These are phyloP conservation scores for Thelonectria olida DNA, from an alignment of 2,329 filamentous ascomycete genomes.

Conservation along the genomic window DNA sequence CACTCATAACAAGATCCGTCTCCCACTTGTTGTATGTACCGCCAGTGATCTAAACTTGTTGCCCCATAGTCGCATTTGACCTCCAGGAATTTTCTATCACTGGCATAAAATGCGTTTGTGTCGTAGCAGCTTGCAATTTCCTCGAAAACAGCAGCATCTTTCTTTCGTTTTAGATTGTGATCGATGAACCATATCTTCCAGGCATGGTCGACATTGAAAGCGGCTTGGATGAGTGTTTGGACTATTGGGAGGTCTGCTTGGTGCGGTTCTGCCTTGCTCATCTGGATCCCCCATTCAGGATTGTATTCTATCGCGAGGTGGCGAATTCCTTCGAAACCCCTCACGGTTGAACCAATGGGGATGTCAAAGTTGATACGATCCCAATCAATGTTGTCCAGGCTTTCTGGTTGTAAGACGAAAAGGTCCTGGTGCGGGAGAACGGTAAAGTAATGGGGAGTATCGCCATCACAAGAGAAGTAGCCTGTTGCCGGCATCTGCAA, in stretches of 20 bases:
- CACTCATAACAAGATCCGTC: neutral
- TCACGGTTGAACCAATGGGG: neutral
- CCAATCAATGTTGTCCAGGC: neutral
- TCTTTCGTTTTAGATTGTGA: slow-evolving; percentile 7
- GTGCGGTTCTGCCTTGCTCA: neutral
- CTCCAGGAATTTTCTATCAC: slow-evolving; percentile 14
- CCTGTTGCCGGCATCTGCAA: neutral
- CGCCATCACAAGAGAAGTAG: neutral
- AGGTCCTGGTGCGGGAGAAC: slow-evolving; percentile 9
- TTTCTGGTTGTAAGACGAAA: slow-evolving; percentile 10
- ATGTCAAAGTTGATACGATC: neutral
- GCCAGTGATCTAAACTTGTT: neutral
- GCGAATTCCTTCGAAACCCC: accelerated
- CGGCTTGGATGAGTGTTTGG: neutral
- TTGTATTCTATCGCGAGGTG: slow-evolving; percentile 18
- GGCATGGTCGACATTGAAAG: neutral
- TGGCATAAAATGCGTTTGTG: slow-evolving; percentile 6
- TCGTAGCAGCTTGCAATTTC: accelerated
- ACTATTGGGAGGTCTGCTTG: neutral
- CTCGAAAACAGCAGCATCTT: neutral
- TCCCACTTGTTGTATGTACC: neutral
- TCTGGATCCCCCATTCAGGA: slow-evolving; percentile 2
- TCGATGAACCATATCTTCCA: slow-evolving; percentile 20
- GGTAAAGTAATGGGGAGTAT: neutral
- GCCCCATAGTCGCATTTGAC: neutral